These are phyloP conservation scores for Rhexocercosporidium sp. DNA, from an alignment of 2,329 filamentous ascomycete species.

Conservation along the genomic window DNA sequence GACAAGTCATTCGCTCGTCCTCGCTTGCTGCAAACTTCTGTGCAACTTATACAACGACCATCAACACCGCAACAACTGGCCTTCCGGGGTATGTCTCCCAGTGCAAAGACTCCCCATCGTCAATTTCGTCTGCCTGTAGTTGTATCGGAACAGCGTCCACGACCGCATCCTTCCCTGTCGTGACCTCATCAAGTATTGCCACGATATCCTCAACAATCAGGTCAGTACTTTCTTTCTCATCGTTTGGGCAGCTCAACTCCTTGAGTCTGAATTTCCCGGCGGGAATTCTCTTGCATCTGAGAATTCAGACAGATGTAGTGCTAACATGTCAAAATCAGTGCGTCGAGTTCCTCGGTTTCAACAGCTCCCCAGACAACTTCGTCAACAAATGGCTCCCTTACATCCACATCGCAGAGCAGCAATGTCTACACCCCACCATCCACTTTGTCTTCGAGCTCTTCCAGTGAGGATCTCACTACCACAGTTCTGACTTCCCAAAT, in stretches of 20 bases:
- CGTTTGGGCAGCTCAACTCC: not conserved
- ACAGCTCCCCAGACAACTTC: not conserved
- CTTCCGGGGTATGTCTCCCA: slow-evolving; percentile 36
- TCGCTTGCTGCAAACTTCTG: slow-evolving; percentile 30
- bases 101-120: slow-evolving; percentile 29
- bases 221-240: not conserved
- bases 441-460: not conserved
- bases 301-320: not conserved
- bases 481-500: not conserved
- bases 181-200: not conserved
- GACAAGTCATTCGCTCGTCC: slow-evolving; percentile 33
- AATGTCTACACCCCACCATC: not conserved
- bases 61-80: slow-evolving; percentile 28
- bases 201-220: not conserved
- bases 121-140: slow-evolving; percentile 37
- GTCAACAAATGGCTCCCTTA: not conserved
- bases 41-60: slow-evolving; percentile 34
- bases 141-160: slow-evolving; percentile 22
- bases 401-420: slow-evolving; percentile 7
- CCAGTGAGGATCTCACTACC: slow-evolving; percentile 1
- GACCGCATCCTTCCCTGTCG: not conserved
- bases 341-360: not conserved
- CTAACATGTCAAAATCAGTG: not conserved
- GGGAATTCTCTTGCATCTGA: not conserved
- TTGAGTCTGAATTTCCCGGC: not conserved